These are phyloP conservation scores for Mediolabrus comicus DNA, from an alignment of 108 stramenopile genomes.

Conservation along the genomic window DNA sequence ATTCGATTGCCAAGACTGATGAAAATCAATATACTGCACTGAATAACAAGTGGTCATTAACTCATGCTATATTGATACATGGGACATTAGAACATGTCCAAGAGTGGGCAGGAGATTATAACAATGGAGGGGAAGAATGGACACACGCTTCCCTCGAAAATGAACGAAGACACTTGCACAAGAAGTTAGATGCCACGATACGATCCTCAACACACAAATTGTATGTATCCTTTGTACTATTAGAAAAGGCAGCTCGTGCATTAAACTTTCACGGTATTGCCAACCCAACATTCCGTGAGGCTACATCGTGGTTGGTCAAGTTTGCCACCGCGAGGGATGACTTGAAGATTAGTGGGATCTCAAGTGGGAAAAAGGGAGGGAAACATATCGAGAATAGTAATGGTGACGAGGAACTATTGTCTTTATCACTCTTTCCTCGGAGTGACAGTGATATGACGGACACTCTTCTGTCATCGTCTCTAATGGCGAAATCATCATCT, in stretches of 20 bases:
- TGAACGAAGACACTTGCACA: conserved; percentile 6
- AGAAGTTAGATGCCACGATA: conserved; percentile 8
- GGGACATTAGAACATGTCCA: conserved; percentile 29
- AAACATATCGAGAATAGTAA: background rate
- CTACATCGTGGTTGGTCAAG: conserved; percentile 15
- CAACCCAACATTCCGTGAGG: conserved; percentile 2
- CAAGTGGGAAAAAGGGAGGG: background rate
- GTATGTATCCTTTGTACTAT: conserved; percentile 23
- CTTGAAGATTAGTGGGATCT: conserved; percentile 25
- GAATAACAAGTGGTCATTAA: conserved; percentile 25
- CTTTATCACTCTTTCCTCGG: background rate
- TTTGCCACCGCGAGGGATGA: conserved; percentile 18
- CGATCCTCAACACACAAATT: conserved; percentile 15
- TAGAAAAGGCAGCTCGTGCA: conserved; percentile 3
- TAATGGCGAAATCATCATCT: background rate
- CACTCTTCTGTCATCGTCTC: background rate
- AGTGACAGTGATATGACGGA: background rate
- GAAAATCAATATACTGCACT: background rate
- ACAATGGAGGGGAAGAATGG: conserved; percentile 8
- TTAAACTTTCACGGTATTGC: conserved; percentile 11
- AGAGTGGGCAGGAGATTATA: background rate
- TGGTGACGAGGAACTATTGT: background rate
- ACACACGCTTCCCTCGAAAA: conserved; percentile 2
- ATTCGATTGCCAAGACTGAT: background rate
- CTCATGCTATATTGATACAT: conserved; percentile 23